A percentile compares a stretch with the other conserved stretches of the same genome.
Evolutionary conservation across 2,329 filamentous ascomycete genomes (phyloP).

Genomic region (Monosporascus sp.): DNA sequence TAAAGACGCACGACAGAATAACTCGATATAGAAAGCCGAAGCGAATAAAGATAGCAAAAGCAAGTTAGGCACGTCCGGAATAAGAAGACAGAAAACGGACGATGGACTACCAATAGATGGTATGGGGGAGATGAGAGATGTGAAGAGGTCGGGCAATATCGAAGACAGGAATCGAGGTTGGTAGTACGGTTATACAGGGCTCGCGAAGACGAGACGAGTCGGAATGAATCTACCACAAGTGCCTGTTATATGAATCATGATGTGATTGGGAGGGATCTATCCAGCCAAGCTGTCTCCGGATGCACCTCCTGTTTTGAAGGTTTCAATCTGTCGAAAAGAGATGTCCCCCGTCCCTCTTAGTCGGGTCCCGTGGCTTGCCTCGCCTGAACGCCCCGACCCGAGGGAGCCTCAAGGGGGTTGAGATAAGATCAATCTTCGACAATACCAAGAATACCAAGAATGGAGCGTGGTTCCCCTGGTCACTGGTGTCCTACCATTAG

Average conservation of each 20-base stretch:
- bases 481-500: too few species aligned
- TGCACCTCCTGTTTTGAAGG: not conserved
- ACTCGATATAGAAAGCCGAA: not conserved
- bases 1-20: not conserved
- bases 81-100: not conserved
- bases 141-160: constrained; percentile 13
- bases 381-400: not conserved
- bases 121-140: not conserved
- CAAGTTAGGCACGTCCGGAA: not conserved
- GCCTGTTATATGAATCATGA: not conserved
- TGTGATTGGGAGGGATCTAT: not conserved
- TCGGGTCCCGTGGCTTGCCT: not conserved
- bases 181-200: not conserved
- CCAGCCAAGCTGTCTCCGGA: not conserved
- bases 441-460: too few species aligned
- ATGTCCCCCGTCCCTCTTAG: not conserved
- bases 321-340: not conserved
- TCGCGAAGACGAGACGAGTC: not conserved
- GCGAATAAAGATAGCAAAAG: not conserved
- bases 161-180: constrained; percentile 3
- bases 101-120: not conserved
- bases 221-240: not conserved
- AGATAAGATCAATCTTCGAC: not conserved
- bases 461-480: too few species aligned
- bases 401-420: not conserved